phyloP scores from a whole-genome alignment of 768 basidiomycete genomes.

The Crepidotus variabilis region DNA sequence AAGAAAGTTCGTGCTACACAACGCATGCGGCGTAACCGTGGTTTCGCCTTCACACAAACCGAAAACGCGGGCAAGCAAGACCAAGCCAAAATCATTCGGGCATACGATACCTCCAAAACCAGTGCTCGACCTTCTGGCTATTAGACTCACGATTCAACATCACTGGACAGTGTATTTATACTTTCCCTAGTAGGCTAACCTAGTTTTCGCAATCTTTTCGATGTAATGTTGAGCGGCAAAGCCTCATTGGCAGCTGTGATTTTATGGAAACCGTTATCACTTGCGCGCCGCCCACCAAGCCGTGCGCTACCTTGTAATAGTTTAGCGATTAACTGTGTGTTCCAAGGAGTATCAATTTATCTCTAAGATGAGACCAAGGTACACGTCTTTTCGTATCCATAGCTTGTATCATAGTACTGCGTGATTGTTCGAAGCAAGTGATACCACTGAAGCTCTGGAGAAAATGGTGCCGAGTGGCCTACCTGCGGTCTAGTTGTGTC shows the following conservation, averaged over 20 bases:
- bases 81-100: slow-evolving; percentile 80
- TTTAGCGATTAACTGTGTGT: too few species aligned
- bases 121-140: slow-evolving; percentile 73
- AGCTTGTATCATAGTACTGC: too few species aligned
- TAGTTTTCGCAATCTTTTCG: slow-evolving; percentile 18
- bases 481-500: background rate
- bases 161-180: slow-evolving; percentile 35
- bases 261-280: background rate
- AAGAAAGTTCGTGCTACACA: slow-evolving; percentile 99
- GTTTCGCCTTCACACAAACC: slow-evolving; percentile 98
- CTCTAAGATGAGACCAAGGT: too few species aligned
- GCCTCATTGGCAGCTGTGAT: background rate
- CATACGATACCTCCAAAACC: slow-evolving; percentile 83
- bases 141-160: slow-evolving; percentile 27
- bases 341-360: too few species aligned
- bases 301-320: background rate
- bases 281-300: background rate
- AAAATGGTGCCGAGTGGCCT: background rate
- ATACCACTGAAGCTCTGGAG: background rate
- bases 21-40: slow-evolving; percentile 92
- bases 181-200: slow-evolving; percentile 18
- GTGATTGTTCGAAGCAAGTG: too few species aligned
- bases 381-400: too few species aligned
- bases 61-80: slow-evolving; percentile 84
- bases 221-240: slow-evolving; percentile 1